Evolutionary conservation across 208 protist genomes (phyloP).

Genomic region (Trypanosoma caninum): DNA sequence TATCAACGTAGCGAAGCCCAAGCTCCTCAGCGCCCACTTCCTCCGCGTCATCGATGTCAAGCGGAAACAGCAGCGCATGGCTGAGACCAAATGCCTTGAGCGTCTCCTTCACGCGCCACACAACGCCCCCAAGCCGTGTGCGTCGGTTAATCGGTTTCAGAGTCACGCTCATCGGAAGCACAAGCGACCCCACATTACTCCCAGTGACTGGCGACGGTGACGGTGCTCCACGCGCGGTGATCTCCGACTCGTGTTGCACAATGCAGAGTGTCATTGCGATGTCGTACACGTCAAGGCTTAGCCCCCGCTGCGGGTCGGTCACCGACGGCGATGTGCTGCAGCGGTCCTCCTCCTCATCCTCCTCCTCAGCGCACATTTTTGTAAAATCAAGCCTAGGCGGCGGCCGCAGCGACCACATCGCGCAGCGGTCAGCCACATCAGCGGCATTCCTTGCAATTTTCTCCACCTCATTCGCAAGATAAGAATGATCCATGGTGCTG

Average conservation of each 20-base stretch:
- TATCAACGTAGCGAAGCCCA: conserved; percentile 17
- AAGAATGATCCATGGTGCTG: background rate
- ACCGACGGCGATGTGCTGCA: conserved; percentile 11
- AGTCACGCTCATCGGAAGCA: conserved; percentile 36
- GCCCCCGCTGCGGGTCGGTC: conserved; percentile 8
- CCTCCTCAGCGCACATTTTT: too few relatives aligned
- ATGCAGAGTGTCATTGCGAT: conserved; percentile 22
- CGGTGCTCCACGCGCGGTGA: background rate
- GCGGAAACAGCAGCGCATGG: conserved; percentile 19
- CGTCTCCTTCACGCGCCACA: conserved; percentile 57
- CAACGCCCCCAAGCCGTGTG: conserved; percentile 53
- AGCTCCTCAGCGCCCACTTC: conserved; percentile 17
- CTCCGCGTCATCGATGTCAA: conserved; percentile 23
- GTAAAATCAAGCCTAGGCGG: conserved; percentile 37
- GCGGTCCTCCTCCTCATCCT: conserved; percentile 26
- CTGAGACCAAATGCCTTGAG: conserved; percentile 27
- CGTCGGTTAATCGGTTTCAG: conserved; percentile 48
- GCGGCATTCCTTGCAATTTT: conserved; percentile 44
- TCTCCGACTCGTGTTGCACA: conserved; percentile 14
- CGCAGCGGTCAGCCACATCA: conserved; percentile 37
- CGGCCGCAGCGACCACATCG: conserved; percentile 19
- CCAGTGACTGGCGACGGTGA: background rate
- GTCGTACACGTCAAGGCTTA: conserved; percentile 10
- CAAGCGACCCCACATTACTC: background rate
- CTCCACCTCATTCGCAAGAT: conserved; percentile 19